Base-by-base conservation (phyloP, 768 basidiomycete species). In the Daedaleopsis sinensis region DNA sequence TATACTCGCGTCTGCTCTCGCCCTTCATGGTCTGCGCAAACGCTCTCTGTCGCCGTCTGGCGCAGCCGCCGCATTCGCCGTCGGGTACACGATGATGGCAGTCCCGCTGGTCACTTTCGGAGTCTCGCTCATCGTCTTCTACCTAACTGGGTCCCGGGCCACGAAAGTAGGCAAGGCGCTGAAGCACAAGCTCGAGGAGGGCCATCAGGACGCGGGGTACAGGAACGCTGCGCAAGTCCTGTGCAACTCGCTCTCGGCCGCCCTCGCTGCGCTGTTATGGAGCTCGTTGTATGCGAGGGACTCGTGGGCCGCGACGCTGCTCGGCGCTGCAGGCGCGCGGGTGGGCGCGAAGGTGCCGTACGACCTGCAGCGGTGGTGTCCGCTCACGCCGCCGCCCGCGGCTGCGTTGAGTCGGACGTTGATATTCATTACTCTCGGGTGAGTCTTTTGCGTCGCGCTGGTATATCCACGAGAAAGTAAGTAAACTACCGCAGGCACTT, bases 151-250 rank as follows among this genome's bases (percentile, higher is more conserved):
- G 5, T 91, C 90, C 62, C 82, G 84, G 50, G 94, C 94, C 0
- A 97, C 96, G 3, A 95, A 94, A 74, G 90, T 89, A 62, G 89
- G 93, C 58, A 94, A 88, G 75, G 77, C 83, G 53, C 78, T 80
- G 55, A 98, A 97, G 72, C 82, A 84, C 3, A 77, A 78, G 62
- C 79, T 95, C 39, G 93, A 96, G 72, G 90, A 91, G 44, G 92
- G 90, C 0, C 86, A 90, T 68, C 82, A 89, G 52, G 85, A 84
- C 55, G 80, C 80, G 13, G 95, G 93, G 0, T 86, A 94, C 70
- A 81, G 95, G 47, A 83, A 77, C 35, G 90, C 86, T 16, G 84
- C 85, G 77, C 95, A 96, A 75, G 94, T 94, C 21, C 73, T 96
- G 11, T 88, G 86, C 77, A 96, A 94, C 71, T 91, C 91, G 38